Conservation (phyloP, 1,284 basidiomycete genomes). For the Porogramme epimiltina region DNA sequence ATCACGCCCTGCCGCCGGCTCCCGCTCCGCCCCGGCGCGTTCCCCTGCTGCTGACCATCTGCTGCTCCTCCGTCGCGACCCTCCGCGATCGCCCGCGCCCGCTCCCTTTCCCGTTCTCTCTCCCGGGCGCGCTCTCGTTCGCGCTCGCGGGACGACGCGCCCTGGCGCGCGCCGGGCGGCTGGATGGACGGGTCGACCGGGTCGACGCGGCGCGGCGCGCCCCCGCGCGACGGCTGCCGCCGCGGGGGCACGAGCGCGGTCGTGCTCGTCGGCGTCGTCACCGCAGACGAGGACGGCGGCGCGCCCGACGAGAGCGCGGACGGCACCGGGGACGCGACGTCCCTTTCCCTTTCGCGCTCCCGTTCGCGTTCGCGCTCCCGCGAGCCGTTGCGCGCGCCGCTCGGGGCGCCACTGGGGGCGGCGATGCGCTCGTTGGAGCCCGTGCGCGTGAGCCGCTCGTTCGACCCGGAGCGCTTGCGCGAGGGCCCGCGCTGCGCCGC, state of each 20-base stretch:
- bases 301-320: neutral
- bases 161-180: too few species aligned
- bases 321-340: neutral
- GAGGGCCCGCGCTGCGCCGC: conserved; percentile 6
- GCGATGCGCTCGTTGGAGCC: too few species aligned
- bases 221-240: neutral
- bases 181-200: conserved; percentile 18
- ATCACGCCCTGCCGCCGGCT: conserved; percentile 3
- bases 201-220: conserved; percentile 9
- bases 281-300: conserved; percentile 2
- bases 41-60: neutral
- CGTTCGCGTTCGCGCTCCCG: neutral
- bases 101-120: neutral
- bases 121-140: conserved; percentile 1
- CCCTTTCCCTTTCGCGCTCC: neutral
- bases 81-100: neutral
- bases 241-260: conserved; percentile 1
- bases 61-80: neutral
- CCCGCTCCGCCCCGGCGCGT: neutral
- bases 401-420: too few species aligned
- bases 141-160: neutral
- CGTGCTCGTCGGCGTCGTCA: conserved; percentile 13
- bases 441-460: neutral
- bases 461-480: conserved; percentile 3
- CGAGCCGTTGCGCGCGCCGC: neutral